Conservation (phyloP, 306 rosid genomes). For the Fragaria ananassa region DNA sequence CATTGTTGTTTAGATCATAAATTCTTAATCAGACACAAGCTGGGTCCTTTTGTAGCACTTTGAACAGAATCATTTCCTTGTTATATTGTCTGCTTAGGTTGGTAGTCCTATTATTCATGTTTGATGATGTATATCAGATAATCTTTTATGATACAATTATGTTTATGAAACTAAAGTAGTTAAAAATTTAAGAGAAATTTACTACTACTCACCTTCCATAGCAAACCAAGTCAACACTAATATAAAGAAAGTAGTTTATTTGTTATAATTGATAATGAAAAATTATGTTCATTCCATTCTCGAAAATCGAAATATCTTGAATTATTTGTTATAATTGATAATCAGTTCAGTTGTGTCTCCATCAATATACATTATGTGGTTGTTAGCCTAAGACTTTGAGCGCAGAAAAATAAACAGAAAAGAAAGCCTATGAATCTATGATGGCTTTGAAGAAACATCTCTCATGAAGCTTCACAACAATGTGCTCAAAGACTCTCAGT, state of each 20-base stretch:
- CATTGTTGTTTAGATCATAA: conserved; percentile 12
- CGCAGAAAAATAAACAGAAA: background rate
- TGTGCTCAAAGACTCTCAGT: background rate
- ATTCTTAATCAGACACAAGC: conserved; percentile 9
- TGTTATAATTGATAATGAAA: too few species aligned
- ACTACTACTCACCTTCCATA: background rate
- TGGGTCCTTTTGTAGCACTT: conserved; percentile 25
- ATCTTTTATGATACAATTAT: background rate
- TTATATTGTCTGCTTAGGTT: background rate
- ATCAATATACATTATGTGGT: background rate
- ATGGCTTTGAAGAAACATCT: background rate
- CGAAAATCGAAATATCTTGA: background rate
- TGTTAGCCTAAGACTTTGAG: background rate
- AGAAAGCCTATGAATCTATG: background rate
- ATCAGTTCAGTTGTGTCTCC: background rate
- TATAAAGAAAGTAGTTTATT: too few species aligned
- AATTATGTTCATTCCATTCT: too few species aligned
- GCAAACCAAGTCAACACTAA: background rate
- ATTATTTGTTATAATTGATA: background rate
- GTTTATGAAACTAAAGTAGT: background rate
- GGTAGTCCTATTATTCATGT: background rate
- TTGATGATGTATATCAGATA: background rate
- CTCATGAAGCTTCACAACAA: background rate
- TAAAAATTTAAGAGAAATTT: background rate
- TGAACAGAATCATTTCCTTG: conserved; percentile 23